Conservation (phyloP, 2,329 filamentous ascomycete species). For the Stachybotrys elegans region DNA sequence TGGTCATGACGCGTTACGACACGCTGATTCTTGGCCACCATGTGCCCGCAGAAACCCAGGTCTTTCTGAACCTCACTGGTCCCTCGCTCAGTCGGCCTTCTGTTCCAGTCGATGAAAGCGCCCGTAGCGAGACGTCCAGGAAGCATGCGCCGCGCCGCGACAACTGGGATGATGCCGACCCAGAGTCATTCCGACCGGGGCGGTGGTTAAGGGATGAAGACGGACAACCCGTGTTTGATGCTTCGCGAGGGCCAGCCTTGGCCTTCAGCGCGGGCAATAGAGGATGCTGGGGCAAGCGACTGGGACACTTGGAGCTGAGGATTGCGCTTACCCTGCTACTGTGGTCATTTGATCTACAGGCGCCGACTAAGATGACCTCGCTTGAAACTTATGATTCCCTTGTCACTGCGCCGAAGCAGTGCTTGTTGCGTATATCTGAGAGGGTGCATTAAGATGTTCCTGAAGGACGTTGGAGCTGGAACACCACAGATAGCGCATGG, state of each 20-base stretch:
- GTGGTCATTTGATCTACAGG: not conserved
- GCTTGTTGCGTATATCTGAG: too few species aligned
- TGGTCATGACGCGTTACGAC: conserved; percentile 15
- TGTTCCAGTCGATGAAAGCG: not conserved
- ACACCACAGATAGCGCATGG: too few species aligned
- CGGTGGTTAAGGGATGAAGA: not conserved
- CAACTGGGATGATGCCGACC: not conserved
- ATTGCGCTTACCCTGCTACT: not conserved
- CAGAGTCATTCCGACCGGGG: not conserved
- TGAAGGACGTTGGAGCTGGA: too few species aligned
- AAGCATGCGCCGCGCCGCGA: not conserved
- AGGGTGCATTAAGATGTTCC: too few species aligned
- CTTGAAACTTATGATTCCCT: too few species aligned
- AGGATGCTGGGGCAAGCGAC: conserved; percentile 1
- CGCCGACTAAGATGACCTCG: too few species aligned
- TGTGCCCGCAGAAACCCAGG: conserved; percentile 20
- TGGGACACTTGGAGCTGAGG: not conserved
- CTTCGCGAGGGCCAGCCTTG: not conserved
- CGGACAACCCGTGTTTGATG: not conserved
- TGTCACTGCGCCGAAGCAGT: too few species aligned
- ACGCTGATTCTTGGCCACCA: conserved; percentile 17
- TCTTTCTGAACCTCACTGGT: conserved; percentile 13
- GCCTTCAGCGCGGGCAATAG: not conserved
- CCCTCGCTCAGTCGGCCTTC: conserved; percentile 11
- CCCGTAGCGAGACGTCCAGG: not conserved